A percentile compares a stretch with the other conserved stretches of the same genome.
Evolutionary conservation across 805 yeast species (phyloP).

Genomic region (Monosporozyma aerobia): DNA sequence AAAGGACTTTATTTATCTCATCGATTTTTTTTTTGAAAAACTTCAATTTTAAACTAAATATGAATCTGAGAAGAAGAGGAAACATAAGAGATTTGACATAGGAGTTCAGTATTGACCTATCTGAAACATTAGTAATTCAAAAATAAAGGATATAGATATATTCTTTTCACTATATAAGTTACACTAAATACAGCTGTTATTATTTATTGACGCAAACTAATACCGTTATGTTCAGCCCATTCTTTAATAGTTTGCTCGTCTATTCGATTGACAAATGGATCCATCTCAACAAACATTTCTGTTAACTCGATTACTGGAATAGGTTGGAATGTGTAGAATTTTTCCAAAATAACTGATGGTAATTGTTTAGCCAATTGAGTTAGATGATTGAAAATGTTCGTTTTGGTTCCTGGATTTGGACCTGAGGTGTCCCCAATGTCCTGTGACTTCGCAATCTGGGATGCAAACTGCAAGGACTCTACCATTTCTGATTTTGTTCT

Average conservation of each 20-base stretch:
- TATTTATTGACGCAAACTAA: constrained; percentile 8
- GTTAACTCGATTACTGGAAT: constrained; percentile 15
- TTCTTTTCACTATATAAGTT: not conserved
- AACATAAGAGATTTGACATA: too few species aligned
- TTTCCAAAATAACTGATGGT: constrained; percentile 17
- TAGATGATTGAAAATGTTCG: constrained; percentile 16
- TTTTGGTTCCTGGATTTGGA: constrained; percentile 6
- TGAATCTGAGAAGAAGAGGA: not conserved
- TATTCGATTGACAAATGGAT: constrained; percentile 23
- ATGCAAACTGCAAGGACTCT: constrained; percentile 22
- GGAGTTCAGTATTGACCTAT: too few species aligned
- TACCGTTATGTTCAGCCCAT: constrained; percentile 29
- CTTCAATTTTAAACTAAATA: not conserved
- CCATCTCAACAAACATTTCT: constrained; percentile 11
- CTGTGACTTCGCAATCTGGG: constrained; percentile 10
- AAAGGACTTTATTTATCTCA: not conserved
- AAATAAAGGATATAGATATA: not conserved
- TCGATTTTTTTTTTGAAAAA: not conserved
- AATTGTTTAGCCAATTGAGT: constrained; percentile 13
- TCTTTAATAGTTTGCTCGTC: constrained; percentile 23
- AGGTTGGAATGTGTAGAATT: constrained; percentile 25
- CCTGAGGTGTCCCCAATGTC: not conserved
- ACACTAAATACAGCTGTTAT: not conserved
- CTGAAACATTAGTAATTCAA: too few species aligned
- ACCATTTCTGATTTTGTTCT: constrained; percentile 23